phyloP scores from a whole-genome alignment of 2,329 filamentous ascomycete genomes.

The Didymella sp. region DNA sequence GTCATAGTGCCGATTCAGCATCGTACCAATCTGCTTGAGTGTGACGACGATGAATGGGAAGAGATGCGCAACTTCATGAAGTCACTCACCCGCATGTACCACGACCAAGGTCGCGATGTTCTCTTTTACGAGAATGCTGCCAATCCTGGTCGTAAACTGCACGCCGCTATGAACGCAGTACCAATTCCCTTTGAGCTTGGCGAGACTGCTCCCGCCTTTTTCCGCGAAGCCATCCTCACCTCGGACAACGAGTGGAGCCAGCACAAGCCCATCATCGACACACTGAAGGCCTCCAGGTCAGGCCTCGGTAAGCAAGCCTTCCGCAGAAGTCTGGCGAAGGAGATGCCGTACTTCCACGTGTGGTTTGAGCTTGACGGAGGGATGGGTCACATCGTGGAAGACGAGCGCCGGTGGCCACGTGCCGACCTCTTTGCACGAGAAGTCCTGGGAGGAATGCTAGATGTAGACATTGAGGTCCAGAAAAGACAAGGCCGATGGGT shows the following conservation, averaged over 20 bases:
- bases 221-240: conserved; percentile 89
- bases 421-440: conserved; percentile 94
- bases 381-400: conserved; percentile 90
- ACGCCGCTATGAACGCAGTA: conserved; percentile 85
- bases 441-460: conserved; percentile 90
- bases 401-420: conserved; percentile 81
- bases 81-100: conserved; percentile 89
- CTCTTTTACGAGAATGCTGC: conserved; percentile 98
- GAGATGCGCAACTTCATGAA: conserved; percentile 99
- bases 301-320: conserved; percentile 84
- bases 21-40: conserved; percentile 89
- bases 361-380: conserved; percentile 96
- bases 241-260: conserved; percentile 94
- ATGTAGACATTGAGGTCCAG: conserved; percentile 79
- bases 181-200: conserved; percentile 92
- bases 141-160: conserved; percentile 74
- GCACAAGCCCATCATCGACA: conserved; percentile 94
- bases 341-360: conserved; percentile 97
- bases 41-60: conserved; percentile 99
- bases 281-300: conserved; percentile 67
- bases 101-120: conserved; percentile 88
- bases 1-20: conserved; percentile 91
- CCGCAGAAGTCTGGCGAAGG: conserved; percentile 80
- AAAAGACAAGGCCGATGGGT: conserved; percentile 91
- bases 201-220: conserved; percentile 91